phyloP scores from a whole-genome alignment of 176 grass and related monocot species.

The Oryza longistaminata region DNA sequence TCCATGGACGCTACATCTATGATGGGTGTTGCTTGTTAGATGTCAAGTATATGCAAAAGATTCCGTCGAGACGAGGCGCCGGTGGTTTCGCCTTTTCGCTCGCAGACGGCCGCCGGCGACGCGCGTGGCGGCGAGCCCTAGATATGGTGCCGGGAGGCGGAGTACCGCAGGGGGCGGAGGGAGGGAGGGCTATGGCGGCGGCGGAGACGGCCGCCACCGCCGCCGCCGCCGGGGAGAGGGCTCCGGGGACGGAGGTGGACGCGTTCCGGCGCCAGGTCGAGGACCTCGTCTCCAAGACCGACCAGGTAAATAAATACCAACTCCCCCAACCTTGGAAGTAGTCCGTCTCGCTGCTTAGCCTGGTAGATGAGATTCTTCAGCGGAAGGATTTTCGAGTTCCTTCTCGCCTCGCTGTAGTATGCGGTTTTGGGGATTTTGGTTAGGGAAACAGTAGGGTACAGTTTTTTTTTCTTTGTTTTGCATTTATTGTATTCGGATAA shows the following conservation, averaged over 20 bases:
- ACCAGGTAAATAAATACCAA: conserved; percentile 30
- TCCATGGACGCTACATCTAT: too few relatives aligned
- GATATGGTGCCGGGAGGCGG: conserved; percentile 55
- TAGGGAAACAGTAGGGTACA: not conserved
- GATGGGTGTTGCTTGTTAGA: too few relatives aligned
- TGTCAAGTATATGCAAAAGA: too few relatives aligned
- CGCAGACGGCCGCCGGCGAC: not conserved
- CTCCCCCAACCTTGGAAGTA: not conserved
- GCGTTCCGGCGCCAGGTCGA: conserved; percentile 48
- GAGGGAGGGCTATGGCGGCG: not conserved
- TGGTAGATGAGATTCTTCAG: not conserved
- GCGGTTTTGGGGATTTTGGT: not conserved
- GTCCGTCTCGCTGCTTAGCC: not conserved
- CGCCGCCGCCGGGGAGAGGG: not conserved
- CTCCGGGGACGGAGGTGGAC: conserved; percentile 27
- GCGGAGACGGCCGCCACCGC: not conserved
- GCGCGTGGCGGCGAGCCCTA: not conserved
- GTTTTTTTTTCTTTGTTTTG: too few relatives aligned
- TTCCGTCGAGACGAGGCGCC: not conserved
- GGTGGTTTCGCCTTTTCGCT: too few relatives aligned
- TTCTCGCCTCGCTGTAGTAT: not conserved
- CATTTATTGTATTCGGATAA: not conserved
- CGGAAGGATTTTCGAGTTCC: not conserved
- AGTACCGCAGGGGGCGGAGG: not conserved
- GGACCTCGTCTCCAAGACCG: conserved; percentile 49